phyloP scores from a whole-genome alignment of 2,329 filamentous ascomycete genomes.

The Fusarium mexicanum region DNA sequence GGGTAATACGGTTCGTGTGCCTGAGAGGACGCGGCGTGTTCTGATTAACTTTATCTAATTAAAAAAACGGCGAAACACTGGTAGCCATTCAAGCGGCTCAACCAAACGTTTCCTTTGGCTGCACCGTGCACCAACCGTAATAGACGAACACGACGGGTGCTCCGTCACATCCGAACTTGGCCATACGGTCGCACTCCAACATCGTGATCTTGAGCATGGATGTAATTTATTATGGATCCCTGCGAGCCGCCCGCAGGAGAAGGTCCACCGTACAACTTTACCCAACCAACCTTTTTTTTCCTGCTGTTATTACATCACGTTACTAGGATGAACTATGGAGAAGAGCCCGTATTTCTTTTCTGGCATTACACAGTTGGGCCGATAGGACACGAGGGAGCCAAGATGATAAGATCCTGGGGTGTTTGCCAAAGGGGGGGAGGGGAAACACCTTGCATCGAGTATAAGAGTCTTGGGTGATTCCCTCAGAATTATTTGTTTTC shows the following conservation, averaged over 20 bases:
- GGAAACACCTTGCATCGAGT: not conserved
- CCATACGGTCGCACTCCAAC: slow-evolving; percentile 3
- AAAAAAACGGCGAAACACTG: not conserved
- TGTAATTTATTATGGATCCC: slow-evolving; percentile 11
- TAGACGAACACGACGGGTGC: slow-evolving; percentile 11
- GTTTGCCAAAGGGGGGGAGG: not conserved
- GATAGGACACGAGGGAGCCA: slow-evolving; percentile 12
- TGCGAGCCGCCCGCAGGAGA: not conserved
- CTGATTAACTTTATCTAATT: slow-evolving; percentile 15
- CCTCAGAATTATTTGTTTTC: not conserved
- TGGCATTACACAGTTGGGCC: slow-evolving; percentile 10
- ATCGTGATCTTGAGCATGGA: slow-evolving; percentile 22
- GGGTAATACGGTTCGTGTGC: slow-evolving; percentile 8
- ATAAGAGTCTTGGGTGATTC: slow-evolving; percentile 25
- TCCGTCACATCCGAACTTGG: slow-evolving; percentile 23
- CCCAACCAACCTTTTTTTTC: slow-evolving; percentile 5
- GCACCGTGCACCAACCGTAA: not conserved
- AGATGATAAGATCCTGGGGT: slow-evolving; percentile 10
- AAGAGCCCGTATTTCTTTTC: slow-evolving; percentile 21
- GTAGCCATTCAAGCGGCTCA: not conserved
- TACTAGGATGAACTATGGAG: slow-evolving; percentile 28
- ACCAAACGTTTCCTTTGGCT: not conserved
- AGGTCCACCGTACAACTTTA: slow-evolving; percentile 12
- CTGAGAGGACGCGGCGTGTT: slow-evolving; percentile 12
- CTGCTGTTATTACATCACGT: slow-evolving; percentile 28